Evolutionary conservation across 164 flowering plant species (phyloP).

Genomic region (Piper betle): DNA sequence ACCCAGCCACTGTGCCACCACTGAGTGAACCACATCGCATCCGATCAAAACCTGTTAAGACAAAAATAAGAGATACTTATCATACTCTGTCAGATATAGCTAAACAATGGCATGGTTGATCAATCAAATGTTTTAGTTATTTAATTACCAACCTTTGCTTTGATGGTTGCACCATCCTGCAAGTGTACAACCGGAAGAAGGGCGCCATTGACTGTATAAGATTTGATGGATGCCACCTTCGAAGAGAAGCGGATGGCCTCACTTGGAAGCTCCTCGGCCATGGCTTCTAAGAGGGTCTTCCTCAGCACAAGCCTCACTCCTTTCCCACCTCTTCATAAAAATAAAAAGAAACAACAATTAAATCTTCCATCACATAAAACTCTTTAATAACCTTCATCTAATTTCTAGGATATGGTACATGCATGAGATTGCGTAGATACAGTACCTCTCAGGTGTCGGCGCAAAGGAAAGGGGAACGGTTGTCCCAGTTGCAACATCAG

Average conservation of each 20-base stretch:
- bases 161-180: conserved; percentile 22
- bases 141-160: conserved; percentile 18
- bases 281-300: conserved; percentile 18
- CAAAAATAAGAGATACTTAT: neutral
- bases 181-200: too few relatives aligned
- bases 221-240: too few relatives aligned
- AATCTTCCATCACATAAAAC: too few relatives aligned
- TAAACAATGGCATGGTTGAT: neutral
- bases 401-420: too few relatives aligned
- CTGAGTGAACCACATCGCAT: conserved; percentile 50
- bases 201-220: too few relatives aligned
- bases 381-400: neutral
- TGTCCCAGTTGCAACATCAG: conserved; percentile 7
- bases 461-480: neutral
- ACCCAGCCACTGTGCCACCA: conserved; percentile 38
- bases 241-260: too few relatives aligned
- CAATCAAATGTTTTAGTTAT: too few relatives aligned
- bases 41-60: conserved; percentile 31
- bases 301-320: conserved; percentile 19
- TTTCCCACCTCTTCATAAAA: conserved; percentile 1
- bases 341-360: neutral
- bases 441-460: neutral
- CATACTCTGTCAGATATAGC: too few relatives aligned
- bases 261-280: too few relatives aligned
- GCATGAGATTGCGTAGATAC: too few relatives aligned